Base-by-base conservation (phyloP, 495 filamentous ascomycete genomes). In the Penicillium maclennaniae region DNA sequence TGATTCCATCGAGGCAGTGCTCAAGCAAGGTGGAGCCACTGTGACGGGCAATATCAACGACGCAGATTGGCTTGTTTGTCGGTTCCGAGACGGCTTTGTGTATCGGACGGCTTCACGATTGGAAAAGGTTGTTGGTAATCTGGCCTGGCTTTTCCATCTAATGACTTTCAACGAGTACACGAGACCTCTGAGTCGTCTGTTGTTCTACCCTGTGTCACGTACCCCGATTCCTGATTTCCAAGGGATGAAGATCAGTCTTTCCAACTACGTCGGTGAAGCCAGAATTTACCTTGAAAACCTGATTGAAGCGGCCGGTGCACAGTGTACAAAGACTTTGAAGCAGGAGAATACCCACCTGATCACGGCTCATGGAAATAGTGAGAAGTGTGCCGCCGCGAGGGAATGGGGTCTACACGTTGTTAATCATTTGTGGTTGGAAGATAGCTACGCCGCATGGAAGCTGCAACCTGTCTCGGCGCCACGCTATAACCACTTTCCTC, bases 391-490 rank as follows among this genome's bases (percentile, higher is more conserved):
- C 6, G 93, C 93, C 0, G 93, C 93, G 0, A 81, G 79, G 58
- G 95, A 97, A 67, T 99, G 93, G 93, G 85, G 86, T 28, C 84
- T 97, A 26, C 69, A 92, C 40, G 85, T 95, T 55, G 77, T 95
- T 49, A 99, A 99, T 65, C 92, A 97, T 61, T 76, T 99, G 1
- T 99, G 93, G 93, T 79, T 99, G 42, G 93, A 99, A 66, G 95
- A 99, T 58, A 91, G 90, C 68, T 99, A 97, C 65, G 89, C 91
- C 6, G 87, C 85, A 62, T 96, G 91, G 77, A 74, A 87, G 61
- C 67, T 84, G 37, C 85, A 87, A 60, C 77, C 77, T 1, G 61
- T 90, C 4, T 82, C 85, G 2, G 79, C 88, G 51, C 73, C 77
- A 1, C 83, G 84, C 46, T 97, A 95, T 62, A 87, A 76, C 1